phyloP scores from a whole-genome alignment of 176 grass and related monocot genomes.

The Saccharum officinarum region DNA sequence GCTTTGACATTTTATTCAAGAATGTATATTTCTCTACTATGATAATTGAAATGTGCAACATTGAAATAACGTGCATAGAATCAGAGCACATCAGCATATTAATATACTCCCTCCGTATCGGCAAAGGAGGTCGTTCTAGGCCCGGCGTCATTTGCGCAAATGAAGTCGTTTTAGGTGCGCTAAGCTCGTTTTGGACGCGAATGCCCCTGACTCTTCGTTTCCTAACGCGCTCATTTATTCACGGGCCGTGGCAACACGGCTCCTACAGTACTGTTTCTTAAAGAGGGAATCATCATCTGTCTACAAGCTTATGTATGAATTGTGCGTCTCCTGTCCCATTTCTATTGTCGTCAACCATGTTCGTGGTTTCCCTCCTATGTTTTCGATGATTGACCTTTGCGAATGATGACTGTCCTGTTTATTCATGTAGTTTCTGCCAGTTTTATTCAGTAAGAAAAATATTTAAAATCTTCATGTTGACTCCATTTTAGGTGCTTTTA shows the following conservation, averaged over 20 bases:
- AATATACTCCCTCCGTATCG: neutral
- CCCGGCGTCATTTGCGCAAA: too few species aligned
- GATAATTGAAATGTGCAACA: neutral
- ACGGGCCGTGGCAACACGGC: too few species aligned
- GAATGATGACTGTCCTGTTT: neutral
- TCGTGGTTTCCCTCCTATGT: neutral
- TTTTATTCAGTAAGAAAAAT: neutral
- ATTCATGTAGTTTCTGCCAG: neutral
- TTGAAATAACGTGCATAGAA: conserved; percentile 5
- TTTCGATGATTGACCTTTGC: neutral
- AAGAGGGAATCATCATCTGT: neutral
- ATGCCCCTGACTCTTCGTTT: too few species aligned
- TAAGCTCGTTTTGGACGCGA: too few species aligned
- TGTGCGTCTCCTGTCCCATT: neutral
- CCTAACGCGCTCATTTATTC: too few species aligned
- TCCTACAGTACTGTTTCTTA: conserved; percentile 7
- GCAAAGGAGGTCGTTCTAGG: too few species aligned
- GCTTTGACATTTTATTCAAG: neutral
- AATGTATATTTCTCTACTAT: neutral
- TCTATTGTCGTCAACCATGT: neutral
- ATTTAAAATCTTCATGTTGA: neutral
- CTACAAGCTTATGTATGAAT: neutral
- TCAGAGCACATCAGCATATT: neutral
- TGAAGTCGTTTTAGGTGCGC: too few species aligned
- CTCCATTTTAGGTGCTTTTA: conserved; percentile 1